Evolutionary conservation across 768 basidiomycete genomes (phyloP), one percentile per base, ranked within the genome.

Genomic region (Rickenella mellea): DNA sequence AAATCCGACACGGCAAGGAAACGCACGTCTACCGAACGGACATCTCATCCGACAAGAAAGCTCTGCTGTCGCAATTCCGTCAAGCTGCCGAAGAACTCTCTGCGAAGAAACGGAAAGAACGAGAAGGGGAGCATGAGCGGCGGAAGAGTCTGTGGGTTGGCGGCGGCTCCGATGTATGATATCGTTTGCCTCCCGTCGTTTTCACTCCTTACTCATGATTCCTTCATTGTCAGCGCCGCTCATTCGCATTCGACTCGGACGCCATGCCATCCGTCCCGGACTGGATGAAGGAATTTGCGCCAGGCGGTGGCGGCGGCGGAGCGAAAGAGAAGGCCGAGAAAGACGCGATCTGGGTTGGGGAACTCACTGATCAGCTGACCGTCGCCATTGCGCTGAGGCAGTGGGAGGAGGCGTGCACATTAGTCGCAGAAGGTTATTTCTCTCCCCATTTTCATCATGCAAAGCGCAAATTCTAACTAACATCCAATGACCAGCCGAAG

Each of bases 11-110:
- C 46, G 83, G 86, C 4, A 96, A 94, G 60, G 94, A 98, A 60
- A 87, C 87, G 1, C 83, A 92, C 55, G 91, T 99, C 6, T 98
- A 90, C 60, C 79, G 93, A 27, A 88, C 88, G 2, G 88, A 93
- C 44, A 71, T 70, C 6, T 55, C 78, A 0, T 66, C 80, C 20
- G 91, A 97, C 55, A 99, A 99, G 69, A 92, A 87, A 61, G 68
- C 71, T 7, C 70, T 98, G 0, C 70, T 99, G 11, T 61, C 78
- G 0, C 82, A 91, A 47, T 90, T 97, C 65, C 78, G 93, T 25
- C 85, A 88, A 52, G 85, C 93, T 4, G 89, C 92, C 1, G 93
- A 98, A 57, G 94, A 97, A 52, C 68, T 96, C 3, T 73, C 83
- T 6, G 76, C 83, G 31, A 88, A 90, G 62, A 84, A 78, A 52